A percentile compares a stretch with the other conserved stretches of the same genome.
These are phyloP conservation scores for Camillea tinctor DNA, from an alignment of 2,329 filamentous ascomycete species.

Conservation along the genomic window DNA sequence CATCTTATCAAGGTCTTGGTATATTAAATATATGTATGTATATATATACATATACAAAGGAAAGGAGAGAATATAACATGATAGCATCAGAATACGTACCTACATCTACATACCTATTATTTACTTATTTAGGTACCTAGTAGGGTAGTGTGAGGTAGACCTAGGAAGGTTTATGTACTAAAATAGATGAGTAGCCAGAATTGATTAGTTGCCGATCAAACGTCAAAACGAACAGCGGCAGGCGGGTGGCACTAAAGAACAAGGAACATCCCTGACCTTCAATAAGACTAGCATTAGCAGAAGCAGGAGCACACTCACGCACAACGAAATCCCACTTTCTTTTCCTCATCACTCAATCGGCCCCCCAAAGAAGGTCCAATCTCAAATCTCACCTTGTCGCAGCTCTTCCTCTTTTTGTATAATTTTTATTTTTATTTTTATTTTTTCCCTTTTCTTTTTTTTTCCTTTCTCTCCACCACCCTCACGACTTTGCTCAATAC, in stretches of 20 bases:
- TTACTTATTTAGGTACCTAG: too few relatives aligned
- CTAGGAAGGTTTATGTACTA: too few relatives aligned
- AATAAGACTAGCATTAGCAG: background rate
- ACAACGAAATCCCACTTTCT: background rate
- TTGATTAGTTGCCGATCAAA: constrained; percentile 29
- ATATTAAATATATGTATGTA: too few relatives aligned
- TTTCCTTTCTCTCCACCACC: background rate
- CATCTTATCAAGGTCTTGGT: too few relatives aligned
- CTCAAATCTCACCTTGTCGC: background rate
- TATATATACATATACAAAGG: too few relatives aligned
- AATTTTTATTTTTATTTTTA: background rate
- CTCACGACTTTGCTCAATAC: too few relatives aligned
- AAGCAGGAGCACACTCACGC: background rate
- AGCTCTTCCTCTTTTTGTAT: background rate
- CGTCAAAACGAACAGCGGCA: constrained; percentile 8
- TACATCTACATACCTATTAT: too few relatives aligned
- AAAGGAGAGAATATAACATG: too few relatives aligned
- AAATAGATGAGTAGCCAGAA: constrained; percentile 12
- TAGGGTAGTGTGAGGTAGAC: too few relatives aligned
- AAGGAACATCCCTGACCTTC: background rate
- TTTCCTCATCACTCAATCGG: background rate
- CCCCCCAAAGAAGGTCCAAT: background rate
- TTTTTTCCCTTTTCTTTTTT: background rate
- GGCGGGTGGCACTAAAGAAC: background rate
- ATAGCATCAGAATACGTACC: too few relatives aligned